Percentiles rank a stretch among this genome's conserved stretches.
These are phyloP conservation scores for Vanrija humicola DNA, from an alignment of 1,284 basidiomycete genomes.

Conservation along the genomic window DNA sequence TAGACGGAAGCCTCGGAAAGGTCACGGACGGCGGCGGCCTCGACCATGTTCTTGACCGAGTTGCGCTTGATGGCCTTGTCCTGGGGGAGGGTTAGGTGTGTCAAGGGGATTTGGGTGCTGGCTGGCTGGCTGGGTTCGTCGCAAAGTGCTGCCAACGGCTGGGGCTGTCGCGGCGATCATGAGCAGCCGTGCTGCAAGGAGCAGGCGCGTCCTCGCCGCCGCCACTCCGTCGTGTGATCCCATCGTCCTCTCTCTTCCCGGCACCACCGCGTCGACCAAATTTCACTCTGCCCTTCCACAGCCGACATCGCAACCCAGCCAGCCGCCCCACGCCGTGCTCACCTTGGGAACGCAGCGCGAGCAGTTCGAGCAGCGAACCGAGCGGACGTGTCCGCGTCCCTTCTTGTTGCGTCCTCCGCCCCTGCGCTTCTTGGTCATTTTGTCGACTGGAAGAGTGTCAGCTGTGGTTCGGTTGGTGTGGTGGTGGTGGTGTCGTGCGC, in stretches of 20 bases:
- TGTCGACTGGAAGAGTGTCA: constrained; percentile 14
- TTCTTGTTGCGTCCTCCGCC: constrained; percentile 97
- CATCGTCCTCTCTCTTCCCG: background rate
- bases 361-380: constrained; percentile 95
- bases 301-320: background rate
- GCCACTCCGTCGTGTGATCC: background rate
- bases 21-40: constrained; percentile 96
- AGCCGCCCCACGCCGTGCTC: constrained; percentile 12
- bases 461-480: background rate
- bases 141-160: no score
- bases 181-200: background rate
- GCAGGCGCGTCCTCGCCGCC: background rate
- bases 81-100: constrained; percentile 39
- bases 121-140: no score
- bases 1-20: constrained; percentile 96
- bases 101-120: no score
- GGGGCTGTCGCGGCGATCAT: background rate
- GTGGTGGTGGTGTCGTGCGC: background rate
- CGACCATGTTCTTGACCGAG: constrained; percentile 99
- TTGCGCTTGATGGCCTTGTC: constrained; percentile 99
- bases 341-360: constrained; percentile 76
- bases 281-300: background rate
- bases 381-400: constrained; percentile 91
- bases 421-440: constrained; percentile 96
- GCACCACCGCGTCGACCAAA: background rate